These are phyloP conservation scores for Penicillium samsonianum DNA, from an alignment of 495 filamentous ascomycete genomes.

Conservation along the genomic window DNA sequence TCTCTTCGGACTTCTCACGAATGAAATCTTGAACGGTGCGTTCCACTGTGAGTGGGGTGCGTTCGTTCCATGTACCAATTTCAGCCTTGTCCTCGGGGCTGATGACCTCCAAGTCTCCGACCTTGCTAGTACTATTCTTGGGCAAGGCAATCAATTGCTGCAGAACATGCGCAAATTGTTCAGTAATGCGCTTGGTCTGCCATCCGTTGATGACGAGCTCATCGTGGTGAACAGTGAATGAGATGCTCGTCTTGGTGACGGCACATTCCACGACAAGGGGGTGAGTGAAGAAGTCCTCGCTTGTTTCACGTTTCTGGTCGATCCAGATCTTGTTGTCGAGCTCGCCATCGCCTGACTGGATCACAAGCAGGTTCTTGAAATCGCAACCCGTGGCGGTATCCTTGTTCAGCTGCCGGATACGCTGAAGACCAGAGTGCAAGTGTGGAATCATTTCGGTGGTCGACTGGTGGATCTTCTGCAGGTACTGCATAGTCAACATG, in stretches of 20 bases:
- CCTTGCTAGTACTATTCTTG: slow-evolving; percentile 28
- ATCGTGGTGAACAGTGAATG: slow-evolving; percentile 40
- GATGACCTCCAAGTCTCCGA: slow-evolving; percentile 36
- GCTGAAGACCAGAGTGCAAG: slow-evolving; percentile 48
- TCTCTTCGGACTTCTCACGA: slow-evolving; percentile 22
- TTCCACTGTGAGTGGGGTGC: slow-evolving; percentile 31
- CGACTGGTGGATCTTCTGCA: slow-evolving; percentile 44
- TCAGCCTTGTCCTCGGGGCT: slow-evolving; percentile 38
- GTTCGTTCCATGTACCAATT: slow-evolving; percentile 39
- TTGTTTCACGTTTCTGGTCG: slow-evolving; percentile 47
- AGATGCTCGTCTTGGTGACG: slow-evolving; percentile 30
- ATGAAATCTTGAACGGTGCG: slow-evolving; percentile 53
- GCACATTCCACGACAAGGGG: slow-evolving; percentile 52
- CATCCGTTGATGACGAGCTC: slow-evolving; percentile 41
- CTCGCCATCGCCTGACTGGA: slow-evolving; percentile 45
- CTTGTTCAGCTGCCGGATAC: slow-evolving; percentile 40
- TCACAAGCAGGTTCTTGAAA: slow-evolving; percentile 62
- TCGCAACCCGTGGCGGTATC: slow-evolving; percentile 56
- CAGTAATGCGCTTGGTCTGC: slow-evolving; percentile 34
- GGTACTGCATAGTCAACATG: slow-evolving; percentile 37
- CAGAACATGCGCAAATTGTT: slow-evolving; percentile 40
- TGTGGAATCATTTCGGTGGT: slow-evolving; percentile 52
- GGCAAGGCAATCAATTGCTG: slow-evolving; percentile 33
- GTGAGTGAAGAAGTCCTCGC: slow-evolving; percentile 52
- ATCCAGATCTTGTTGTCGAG: slow-evolving; percentile 40